A percentile compares a stretch with the other conserved stretches of the same genome.
Conservation (phyloP, 2,329 filamentous ascomycete species). For the Periconia macrospinosa region DNA sequence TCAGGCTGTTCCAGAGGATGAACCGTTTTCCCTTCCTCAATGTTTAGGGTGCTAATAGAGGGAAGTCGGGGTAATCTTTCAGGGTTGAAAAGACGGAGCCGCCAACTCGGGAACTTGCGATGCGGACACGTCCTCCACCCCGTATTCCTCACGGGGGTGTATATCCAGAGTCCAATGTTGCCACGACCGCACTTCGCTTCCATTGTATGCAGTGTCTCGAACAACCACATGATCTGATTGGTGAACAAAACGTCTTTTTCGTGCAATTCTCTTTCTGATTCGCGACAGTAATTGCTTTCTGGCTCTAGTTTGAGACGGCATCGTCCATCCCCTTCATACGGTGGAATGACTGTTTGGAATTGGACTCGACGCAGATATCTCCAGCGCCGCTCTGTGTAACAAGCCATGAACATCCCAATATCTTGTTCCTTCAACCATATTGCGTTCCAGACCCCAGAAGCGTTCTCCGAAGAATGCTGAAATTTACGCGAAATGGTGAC, state of each 20-base stretch:
- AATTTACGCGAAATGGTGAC: conserved; percentile 12
- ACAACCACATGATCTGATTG: conserved; percentile 11
- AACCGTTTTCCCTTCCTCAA: background rate
- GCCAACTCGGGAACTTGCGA: conserved; percentile 7
- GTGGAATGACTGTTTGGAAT: background rate
- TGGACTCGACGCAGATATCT: conserved; percentile 4
- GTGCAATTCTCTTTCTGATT: conserved; percentile 8
- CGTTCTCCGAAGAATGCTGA: conserved; percentile 12
- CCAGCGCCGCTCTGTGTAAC: conserved; percentile 10
- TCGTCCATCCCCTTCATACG: background rate
- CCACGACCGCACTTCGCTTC: conserved; percentile 7
- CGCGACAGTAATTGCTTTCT: conserved; percentile 8
- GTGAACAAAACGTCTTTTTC: conserved; percentile 15
- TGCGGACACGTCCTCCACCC: background rate
- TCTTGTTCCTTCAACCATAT: conserved; percentile 8
- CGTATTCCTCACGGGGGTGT: conserved; percentile 2
- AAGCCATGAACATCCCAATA: conserved; percentile 6
- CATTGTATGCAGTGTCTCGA: conserved; percentile 8
- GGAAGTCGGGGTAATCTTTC: background rate
- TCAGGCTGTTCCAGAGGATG: conserved; percentile 1
- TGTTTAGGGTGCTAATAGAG: background rate
- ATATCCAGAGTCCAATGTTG: conserved; percentile 9
- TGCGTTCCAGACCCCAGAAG: conserved; percentile 11
- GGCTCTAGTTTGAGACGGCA: background rate
- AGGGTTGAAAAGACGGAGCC: conserved; percentile 5